Evolutionary conservation across 352 stramenopile genomes (phyloP).

Genomic region (Phytopythium aichiense): DNA sequence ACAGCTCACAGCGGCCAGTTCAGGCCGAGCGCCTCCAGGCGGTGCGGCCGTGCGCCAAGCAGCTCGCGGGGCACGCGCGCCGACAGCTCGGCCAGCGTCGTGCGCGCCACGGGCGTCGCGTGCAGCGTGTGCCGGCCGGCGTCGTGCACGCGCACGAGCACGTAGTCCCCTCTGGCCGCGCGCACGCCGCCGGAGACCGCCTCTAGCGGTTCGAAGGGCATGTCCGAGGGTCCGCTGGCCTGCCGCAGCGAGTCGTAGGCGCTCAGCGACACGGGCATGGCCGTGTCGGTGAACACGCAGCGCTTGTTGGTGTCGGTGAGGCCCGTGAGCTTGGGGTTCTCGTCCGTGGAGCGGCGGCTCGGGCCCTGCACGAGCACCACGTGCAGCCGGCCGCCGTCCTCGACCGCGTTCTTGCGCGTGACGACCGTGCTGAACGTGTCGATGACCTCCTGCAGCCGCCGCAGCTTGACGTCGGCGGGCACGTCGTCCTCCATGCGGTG

Average conservation of each 20-base stretch:
- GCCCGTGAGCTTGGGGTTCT: constrained; percentile 74
- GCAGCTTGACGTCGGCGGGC: constrained; percentile 90
- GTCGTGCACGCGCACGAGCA: constrained; percentile 75
- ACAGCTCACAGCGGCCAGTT: not conserved
- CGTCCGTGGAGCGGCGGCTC: constrained; percentile 75
- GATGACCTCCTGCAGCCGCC: constrained; percentile 96
- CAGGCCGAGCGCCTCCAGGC: constrained; percentile 26
- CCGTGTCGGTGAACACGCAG: constrained; percentile 75
- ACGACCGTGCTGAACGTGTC: constrained; percentile 91
- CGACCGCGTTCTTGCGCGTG: constrained; percentile 86
- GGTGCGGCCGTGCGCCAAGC: constrained; percentile 51
- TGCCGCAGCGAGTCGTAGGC: constrained; percentile 25
- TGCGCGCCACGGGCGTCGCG: constrained; percentile 70
- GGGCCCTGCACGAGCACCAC: constrained; percentile 96
- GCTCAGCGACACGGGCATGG: constrained; percentile 43
- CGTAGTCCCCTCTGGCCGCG: constrained; percentile 72
- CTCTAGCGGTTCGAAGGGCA: constrained; percentile 40
- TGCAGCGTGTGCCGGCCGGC: constrained; percentile 82
- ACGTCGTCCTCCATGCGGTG: constrained; percentile 96
- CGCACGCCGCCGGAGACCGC: constrained; percentile 30
- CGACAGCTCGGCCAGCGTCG: constrained; percentile 62
- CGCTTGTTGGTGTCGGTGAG: constrained; percentile 89
- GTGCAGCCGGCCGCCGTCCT: constrained; percentile 91
- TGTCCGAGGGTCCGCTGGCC: not conserved
- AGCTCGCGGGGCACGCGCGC: constrained; percentile 45